Conservation (phyloP, 495 filamentous ascomycete species). For the Melanomma pulvis-pyrius region DNA sequence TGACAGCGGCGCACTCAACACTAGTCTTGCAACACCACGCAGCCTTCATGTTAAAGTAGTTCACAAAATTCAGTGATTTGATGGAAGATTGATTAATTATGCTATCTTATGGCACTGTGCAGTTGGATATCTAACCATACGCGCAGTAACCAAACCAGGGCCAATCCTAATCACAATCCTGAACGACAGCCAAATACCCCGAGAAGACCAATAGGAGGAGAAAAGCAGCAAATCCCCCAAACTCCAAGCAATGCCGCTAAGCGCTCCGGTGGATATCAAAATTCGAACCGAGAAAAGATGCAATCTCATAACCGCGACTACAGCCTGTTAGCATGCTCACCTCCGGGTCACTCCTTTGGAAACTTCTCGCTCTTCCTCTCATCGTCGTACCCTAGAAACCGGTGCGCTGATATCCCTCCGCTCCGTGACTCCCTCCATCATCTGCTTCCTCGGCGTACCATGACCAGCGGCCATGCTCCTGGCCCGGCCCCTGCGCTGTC, state of each 20-base stretch:
- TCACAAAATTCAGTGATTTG: neutral
- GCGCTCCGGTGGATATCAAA: neutral
- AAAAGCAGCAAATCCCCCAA: neutral
- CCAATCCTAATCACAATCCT: neutral
- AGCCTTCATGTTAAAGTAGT: neutral
- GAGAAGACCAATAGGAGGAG: too few relatives aligned
- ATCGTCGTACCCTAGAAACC: slow-evolving; percentile 24
- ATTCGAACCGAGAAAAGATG: neutral
- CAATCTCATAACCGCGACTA: slow-evolving; percentile 6
- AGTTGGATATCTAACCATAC: neutral
- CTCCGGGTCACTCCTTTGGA: neutral
- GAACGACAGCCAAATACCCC: neutral
- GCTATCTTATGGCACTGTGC: neutral
- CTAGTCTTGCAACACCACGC: neutral
- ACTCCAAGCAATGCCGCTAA: slow-evolving; percentile 36
- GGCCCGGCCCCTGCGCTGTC: slow-evolving; percentile 45
- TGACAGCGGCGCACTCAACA: neutral
- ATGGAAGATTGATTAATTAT: neutral
- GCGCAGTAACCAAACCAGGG: neutral
- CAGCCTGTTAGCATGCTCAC: slow-evolving; percentile 13
- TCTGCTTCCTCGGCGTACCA: slow-evolving; percentile 45
- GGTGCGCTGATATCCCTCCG: slow-evolving; percentile 49
- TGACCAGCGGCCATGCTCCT: slow-evolving; percentile 45
- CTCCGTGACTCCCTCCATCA: slow-evolving; percentile 42
- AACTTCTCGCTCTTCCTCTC: slow-evolving; percentile 15